Conservation (phyloP, 768 basidiomycete species). For the Tephrocybe sp. region DNA sequence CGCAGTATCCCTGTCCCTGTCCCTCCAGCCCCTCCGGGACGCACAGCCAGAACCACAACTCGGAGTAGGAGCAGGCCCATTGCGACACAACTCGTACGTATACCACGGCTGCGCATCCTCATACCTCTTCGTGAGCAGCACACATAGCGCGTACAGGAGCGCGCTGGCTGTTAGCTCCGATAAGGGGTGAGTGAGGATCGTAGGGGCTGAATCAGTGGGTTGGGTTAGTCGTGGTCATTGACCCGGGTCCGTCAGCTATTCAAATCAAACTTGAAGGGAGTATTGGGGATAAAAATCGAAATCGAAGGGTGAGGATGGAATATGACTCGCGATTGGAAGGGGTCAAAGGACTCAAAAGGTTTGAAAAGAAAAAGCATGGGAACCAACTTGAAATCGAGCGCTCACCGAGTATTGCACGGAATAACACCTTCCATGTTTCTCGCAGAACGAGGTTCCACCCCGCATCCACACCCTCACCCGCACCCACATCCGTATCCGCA, state of each 20-base stretch:
- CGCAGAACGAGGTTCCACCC: constrained; percentile 31
- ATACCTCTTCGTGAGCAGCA: constrained; percentile 34
- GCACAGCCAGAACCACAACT: too few relatives aligned
- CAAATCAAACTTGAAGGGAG: too few relatives aligned
- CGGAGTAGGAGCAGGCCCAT: not conserved
- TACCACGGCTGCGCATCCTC: constrained; percentile 29
- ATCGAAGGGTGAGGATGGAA: too few relatives aligned
- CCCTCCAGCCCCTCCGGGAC: too few relatives aligned
- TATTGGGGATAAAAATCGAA: too few relatives aligned
- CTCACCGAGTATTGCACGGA: constrained; percentile 39
- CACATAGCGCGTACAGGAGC: constrained; percentile 41
- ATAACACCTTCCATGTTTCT: constrained; percentile 51
- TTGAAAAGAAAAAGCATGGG: not conserved
- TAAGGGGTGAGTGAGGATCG: constrained; percentile 49
- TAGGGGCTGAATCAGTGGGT: constrained; percentile 38
- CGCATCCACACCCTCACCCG: not conserved
- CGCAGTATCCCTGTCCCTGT: not conserved
- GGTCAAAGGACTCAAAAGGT: too few relatives aligned
- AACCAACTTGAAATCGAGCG: not conserved
- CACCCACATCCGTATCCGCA: constrained; percentile 10
- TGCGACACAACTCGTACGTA: constrained; percentile 12
- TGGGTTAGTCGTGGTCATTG: not conserved
- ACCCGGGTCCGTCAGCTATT: too few relatives aligned
- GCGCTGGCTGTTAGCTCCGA: constrained; percentile 54
- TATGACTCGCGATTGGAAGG: too few relatives aligned